phyloP scores from a whole-genome alignment of 441 rosid species.

The Lepidium campestre region DNA sequence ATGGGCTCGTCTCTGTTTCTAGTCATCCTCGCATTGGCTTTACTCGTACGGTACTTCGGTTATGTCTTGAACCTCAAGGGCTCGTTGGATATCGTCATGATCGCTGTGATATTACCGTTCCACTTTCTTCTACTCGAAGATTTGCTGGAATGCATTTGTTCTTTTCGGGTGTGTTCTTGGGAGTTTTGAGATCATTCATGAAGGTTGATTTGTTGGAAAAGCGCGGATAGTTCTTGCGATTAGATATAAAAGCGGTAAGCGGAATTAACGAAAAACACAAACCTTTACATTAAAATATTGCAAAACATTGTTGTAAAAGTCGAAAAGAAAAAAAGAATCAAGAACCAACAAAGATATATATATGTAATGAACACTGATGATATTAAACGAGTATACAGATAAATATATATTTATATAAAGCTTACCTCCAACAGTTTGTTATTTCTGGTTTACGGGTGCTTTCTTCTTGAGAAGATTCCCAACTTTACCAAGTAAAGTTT shows the following conservation, averaged over 20 bases:
- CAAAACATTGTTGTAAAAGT: constrained; percentile 10
- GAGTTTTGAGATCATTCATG: constrained; percentile 41
- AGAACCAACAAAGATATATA: constrained; percentile 23
- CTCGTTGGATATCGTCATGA: constrained; percentile 49
- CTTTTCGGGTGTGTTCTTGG: constrained; percentile 52
- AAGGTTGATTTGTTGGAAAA: background rate
- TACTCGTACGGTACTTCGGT: constrained; percentile 56
- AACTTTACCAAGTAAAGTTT: constrained; percentile 79
- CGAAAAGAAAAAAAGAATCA: constrained; percentile 25
- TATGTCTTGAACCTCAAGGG: constrained; percentile 73
- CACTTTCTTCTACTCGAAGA: constrained; percentile 69
- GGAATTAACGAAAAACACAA: background rate
- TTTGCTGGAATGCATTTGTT: constrained; percentile 45
- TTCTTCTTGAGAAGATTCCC: constrained; percentile 90
- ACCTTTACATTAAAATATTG: constrained; percentile 17
- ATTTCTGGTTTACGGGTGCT: constrained; percentile 33
- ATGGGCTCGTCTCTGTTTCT: constrained; percentile 54
- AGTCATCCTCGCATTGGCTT: constrained; percentile 46
- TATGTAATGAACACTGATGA: constrained; percentile 13
- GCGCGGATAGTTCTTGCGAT: background rate
- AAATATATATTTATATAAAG: background rate
- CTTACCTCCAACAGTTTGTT: constrained; percentile 48
- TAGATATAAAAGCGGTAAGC: background rate
- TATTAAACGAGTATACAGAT: constrained; percentile 19
- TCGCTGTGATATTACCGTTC: constrained; percentile 54